Percentiles rank a stretch among this genome's conserved stretches.
phyloP scores from a whole-genome alignment of 202 grass and related monocot genomes.

The Dendrocalamus latiflorus region DNA sequence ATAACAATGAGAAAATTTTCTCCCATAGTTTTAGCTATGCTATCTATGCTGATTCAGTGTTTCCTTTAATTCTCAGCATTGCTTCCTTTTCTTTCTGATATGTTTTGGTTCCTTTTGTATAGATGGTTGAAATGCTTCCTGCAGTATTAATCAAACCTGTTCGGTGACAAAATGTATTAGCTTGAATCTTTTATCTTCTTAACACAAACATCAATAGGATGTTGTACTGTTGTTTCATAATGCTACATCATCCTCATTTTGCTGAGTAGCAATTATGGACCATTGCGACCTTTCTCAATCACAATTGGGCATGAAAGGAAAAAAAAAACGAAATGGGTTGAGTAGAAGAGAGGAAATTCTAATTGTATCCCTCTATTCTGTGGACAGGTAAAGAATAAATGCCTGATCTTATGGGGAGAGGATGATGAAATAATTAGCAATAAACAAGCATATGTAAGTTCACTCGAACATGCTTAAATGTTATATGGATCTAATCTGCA shows the following conservation, averaged over 20 bases:
- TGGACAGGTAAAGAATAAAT: slow-evolving; percentile 73
- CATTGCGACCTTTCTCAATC: not conserved
- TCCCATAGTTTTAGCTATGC: not conserved
- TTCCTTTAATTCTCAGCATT: not conserved
- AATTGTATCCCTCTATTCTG: not conserved
- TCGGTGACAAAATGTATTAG: not conserved
- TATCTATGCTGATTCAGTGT: not conserved
- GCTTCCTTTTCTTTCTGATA: not conserved
- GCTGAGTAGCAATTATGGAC: not conserved
- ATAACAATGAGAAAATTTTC: not conserved
- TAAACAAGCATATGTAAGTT: slow-evolving; percentile 70
- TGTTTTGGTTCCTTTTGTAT: not conserved
- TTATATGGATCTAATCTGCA: not conserved
- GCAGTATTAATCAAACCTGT: not conserved
- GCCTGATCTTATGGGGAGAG: slow-evolving; percentile 79
- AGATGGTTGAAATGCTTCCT: not conserved
- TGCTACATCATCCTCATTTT: not conserved
- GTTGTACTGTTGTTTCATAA: not conserved
- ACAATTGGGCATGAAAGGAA: not conserved
- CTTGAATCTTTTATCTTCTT: not conserved
- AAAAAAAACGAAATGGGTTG: not conserved
- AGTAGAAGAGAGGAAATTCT: not conserved
- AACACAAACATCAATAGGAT: not conserved
- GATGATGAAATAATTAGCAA: slow-evolving; percentile 76
- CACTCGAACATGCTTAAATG: not conserved